These are phyloP conservation scores for Aspergillus thermomutatus DNA, from an alignment of 2,329 filamentous ascomycete genomes.

Conservation along the genomic window DNA sequence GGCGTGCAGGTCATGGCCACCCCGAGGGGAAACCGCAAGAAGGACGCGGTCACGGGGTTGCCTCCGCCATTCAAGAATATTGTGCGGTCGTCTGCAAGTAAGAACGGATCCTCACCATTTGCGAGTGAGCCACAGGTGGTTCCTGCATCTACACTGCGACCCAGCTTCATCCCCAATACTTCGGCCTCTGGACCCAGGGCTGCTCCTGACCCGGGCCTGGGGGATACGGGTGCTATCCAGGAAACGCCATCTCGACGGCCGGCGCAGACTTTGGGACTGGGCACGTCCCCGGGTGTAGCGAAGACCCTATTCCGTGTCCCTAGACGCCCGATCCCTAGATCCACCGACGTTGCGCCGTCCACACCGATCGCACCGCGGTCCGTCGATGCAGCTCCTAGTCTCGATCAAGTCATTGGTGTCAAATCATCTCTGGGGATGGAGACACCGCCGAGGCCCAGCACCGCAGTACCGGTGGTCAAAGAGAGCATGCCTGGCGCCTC, in stretches of 20 bases:
- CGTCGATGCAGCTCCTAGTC: no score
- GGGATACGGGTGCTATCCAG: constrained; percentile 25
- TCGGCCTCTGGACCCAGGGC: constrained; percentile 3
- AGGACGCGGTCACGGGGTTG: constrained; percentile 25
- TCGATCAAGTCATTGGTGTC: neutral
- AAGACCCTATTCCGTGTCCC: constrained; percentile 26
- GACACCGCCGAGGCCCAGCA: constrained; percentile 24
- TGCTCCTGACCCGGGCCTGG: constrained; percentile 7
- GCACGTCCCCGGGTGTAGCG: constrained; percentile 13
- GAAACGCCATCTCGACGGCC: constrained; percentile 40
- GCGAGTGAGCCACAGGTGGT: constrained; percentile 28
- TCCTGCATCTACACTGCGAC: constrained; percentile 30
- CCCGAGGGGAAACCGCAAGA: constrained; percentile 38
- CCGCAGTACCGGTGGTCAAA: constrained; percentile 7
- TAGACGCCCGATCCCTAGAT: constrained; percentile 24
- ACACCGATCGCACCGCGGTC: constrained; percentile 28
- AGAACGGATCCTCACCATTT: constrained; percentile 24
- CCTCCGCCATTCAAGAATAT: constrained; percentile 25
- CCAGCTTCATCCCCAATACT: constrained; percentile 25
- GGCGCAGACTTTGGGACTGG: constrained; percentile 4
- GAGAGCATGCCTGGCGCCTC: constrained; percentile 12
- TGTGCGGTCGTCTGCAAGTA: constrained; percentile 28
- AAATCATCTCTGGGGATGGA: constrained; percentile 25
- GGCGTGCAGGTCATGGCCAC: constrained; percentile 50
- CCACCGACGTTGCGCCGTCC: constrained; percentile 21